Base-by-base conservation (phyloP, 495 filamentous ascomycete genomes). In the Hypomontagnella submonticulosa region DNA sequence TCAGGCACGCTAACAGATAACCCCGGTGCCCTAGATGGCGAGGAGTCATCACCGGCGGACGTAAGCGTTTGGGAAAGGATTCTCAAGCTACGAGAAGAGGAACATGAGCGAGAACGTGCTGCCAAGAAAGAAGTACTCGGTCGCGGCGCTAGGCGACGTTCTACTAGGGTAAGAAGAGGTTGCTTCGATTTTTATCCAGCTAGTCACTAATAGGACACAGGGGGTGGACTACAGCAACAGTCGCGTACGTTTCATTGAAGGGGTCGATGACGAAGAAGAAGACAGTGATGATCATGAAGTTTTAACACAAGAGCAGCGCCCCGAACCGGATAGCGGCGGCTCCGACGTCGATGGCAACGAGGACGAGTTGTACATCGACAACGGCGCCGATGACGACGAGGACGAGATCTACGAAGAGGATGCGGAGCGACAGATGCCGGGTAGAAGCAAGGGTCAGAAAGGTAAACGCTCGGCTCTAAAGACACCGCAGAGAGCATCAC, bases 61-160 rank as follows among this genome's bases (percentile, higher is more conserved):
- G 80, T 84, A 9, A 85, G 84, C 16, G 84, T 95, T 1, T 99
- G 95, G 95, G 92, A 96, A 20, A 87, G 88, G 60, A 95, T 99
- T 43, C 81, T 99, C 13, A 83, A 87, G 46, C 83, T 94, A 71
- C 90, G 95, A 20, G 92, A 96, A 67, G 86, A 84, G 46, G 87
- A 88, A 33, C 93, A 92, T 0, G 80, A 83, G 4, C 82, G 81
- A 58, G 91, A 96, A 63, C 84, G 84, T 3, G 84, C 84, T 30
- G 81, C 79, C 4, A 83, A 84, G 44, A 79, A 84, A 30, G 83
- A 95, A 70, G 86, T 84, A 6, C 83, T 97, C 32, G 96, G 96
- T 1, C 87, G 94, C 20, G 95, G 96, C 18, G 93, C 91, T 62
- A 83, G 93, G 40, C 81, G 82, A 12, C 76, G 84, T 32, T 61